These are phyloP conservation scores for Raphidocelis subcapitata DNA, from an alignment of 139 green algal species.

Conservation along the genomic window DNA sequence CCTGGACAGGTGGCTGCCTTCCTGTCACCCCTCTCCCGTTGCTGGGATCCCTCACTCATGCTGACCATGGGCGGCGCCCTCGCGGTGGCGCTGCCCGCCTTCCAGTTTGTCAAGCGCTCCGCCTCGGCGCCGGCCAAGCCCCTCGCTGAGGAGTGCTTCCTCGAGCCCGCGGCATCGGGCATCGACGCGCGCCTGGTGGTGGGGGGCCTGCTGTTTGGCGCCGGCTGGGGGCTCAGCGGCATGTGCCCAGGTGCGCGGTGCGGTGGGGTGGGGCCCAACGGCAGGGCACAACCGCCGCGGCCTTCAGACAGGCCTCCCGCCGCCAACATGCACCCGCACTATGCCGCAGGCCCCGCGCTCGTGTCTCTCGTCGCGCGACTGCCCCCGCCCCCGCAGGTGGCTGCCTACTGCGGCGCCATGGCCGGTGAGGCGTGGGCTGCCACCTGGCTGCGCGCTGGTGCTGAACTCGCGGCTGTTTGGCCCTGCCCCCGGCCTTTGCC, in stretches of 20 bases:
- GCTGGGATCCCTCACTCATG: slow-evolving; percentile 64
- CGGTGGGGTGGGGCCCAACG: too few relatives aligned
- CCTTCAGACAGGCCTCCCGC: too few relatives aligned
- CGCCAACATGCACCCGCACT: too few relatives aligned
- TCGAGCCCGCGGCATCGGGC: slow-evolving; percentile 42
- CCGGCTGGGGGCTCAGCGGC: slow-evolving; percentile 73
- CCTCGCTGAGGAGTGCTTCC: not conserved
- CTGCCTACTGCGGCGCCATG: too few relatives aligned
- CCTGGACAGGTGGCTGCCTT: slow-evolving; percentile 36
- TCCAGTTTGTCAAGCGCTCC: slow-evolving; percentile 24
- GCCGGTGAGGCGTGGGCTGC: too few relatives aligned
- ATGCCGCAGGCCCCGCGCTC: too few relatives aligned
- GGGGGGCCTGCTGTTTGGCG: slow-evolving; percentile 73
- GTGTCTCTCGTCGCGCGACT: too few relatives aligned
- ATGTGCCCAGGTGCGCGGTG: slow-evolving; percentile 84
- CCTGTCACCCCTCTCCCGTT: slow-evolving; percentile 24
- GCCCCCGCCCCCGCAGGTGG: too few relatives aligned
- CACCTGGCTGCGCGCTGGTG: too few relatives aligned
- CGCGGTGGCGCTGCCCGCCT: slow-evolving; percentile 47
- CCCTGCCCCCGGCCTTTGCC: too few relatives aligned
- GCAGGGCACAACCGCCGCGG: too few relatives aligned
- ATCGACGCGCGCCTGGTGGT: slow-evolving; percentile 66
- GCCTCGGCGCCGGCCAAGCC: slow-evolving; percentile 3
- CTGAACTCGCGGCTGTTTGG: too few relatives aligned
- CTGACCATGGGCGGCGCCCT: slow-evolving; percentile 82